Conservation (phyloP, 345 rosid species). For the Populus tremula region DNA sequence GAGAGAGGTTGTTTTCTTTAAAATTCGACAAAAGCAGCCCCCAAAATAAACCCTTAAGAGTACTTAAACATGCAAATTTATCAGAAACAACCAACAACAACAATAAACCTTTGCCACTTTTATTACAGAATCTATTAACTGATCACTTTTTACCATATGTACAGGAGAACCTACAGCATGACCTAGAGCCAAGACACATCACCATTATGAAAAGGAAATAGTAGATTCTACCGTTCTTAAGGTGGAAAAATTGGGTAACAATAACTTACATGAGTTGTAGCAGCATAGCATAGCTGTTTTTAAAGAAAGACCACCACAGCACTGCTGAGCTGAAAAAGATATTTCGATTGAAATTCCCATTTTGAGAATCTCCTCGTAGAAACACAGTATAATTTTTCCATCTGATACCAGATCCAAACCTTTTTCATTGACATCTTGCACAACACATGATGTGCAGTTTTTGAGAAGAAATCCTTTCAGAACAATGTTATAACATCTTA, state of each 20-base stretch:
- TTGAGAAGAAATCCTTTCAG: background rate
- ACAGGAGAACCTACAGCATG: background rate
- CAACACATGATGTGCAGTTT: background rate
- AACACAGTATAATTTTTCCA: background rate
- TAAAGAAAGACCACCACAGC: background rate
- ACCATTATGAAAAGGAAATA: background rate
- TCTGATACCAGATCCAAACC: background rate
- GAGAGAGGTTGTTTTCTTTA: background rate
- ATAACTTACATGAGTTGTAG: background rate
- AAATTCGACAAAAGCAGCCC: background rate
- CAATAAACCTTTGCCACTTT: background rate
- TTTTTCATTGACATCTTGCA: background rate
- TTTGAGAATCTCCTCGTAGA: background rate
- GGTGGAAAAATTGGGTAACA: background rate
- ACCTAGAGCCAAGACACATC: background rate
- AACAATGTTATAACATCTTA: background rate
- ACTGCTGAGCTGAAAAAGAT: background rate
- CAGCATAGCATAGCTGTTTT: background rate
- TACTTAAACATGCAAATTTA: background rate
- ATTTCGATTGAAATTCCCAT: background rate
- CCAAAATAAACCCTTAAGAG: background rate
- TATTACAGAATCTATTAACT: background rate
- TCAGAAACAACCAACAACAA: background rate
- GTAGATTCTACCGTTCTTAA: background rate
- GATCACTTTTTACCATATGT: background rate